Percentiles rank a stretch among this genome's conserved stretches.
Conservation (phyloP, 1,284 basidiomycete species). For the Mixia osmundae region DNA sequence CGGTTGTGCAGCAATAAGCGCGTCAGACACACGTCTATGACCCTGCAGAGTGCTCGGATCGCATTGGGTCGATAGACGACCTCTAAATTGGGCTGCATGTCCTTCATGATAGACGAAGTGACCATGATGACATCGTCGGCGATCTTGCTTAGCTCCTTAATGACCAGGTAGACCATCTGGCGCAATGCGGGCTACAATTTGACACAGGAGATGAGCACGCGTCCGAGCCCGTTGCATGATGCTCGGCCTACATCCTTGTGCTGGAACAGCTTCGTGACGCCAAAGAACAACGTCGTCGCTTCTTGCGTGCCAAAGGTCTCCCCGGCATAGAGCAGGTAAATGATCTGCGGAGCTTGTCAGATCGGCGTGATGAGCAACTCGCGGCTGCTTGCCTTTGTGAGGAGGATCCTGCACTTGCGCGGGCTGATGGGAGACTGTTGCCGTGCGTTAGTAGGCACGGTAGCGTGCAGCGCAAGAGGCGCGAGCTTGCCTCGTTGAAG, state of each 20-base stretch:
- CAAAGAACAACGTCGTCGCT: conserved; percentile 94
- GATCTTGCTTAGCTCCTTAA: conserved; percentile 90
- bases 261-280: conserved; percentile 96
- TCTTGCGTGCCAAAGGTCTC: conserved; percentile 90
- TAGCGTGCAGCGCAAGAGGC: conserved; percentile 45
- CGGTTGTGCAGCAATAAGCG: background rate
- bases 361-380: background rate
- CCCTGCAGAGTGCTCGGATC: conserved; percentile 81
- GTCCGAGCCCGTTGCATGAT: no score
- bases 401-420: conserved; percentile 42
- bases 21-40: conserved; percentile 65
- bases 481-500: conserved; percentile 99
- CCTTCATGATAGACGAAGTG: conserved; percentile 99
- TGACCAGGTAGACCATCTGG: conserved; percentile 95
- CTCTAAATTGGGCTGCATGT: conserved; percentile 97
- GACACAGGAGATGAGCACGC: background rate
- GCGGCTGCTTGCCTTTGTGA: background rate
- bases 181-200: conserved; percentile 55
- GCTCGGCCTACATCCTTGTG: conserved; percentile 87
- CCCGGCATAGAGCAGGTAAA: conserved; percentile 87
- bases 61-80: conserved; percentile 97
- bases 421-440: conserved; percentile 13
- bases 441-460: background rate
- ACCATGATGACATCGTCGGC: conserved; percentile 99
- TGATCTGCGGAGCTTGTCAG: conserved; percentile 42